phyloP scores from a whole-genome alignment of 164 flowering plant species.

The Malania oleifera region DNA sequence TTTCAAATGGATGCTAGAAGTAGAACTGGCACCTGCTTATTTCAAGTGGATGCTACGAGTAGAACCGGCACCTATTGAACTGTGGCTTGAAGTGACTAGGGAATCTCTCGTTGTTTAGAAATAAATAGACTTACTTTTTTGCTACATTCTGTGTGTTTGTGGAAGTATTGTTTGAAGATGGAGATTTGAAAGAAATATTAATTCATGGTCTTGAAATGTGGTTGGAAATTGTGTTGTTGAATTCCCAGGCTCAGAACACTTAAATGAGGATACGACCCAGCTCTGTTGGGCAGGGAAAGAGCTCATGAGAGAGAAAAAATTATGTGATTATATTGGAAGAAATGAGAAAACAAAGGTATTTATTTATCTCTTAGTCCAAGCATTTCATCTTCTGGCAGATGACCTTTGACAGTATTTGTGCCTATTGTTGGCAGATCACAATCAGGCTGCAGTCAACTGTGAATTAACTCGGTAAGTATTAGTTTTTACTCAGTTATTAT shows the following conservation, averaged over 20 bases:
- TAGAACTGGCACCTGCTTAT: no score
- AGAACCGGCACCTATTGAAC: no score
- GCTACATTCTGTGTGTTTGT: no score
- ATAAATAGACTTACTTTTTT: no score
- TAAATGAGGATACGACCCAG: constrained; percentile 21
- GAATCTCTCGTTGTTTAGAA: no score
- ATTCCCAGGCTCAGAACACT: constrained; percentile 9
- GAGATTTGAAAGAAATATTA: no score
- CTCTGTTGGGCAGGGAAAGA: constrained; percentile 32
- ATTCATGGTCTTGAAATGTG: background rate
- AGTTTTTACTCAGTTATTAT: no score
- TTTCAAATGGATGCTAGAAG: no score
- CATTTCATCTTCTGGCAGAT: background rate
- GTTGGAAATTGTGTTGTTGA: background rate
- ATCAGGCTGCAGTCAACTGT: background rate
- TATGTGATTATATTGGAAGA: constrained; percentile 25
- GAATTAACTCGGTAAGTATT: background rate
- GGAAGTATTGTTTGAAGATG: no score
- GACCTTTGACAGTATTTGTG: background rate
- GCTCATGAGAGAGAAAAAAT: constrained; percentile 12
- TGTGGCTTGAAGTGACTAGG: no score
- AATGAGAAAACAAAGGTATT: constrained; percentile 31
- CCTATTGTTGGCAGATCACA: background rate
- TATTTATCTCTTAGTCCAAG: background rate
- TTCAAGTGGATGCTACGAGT: no score